These are phyloP conservation scores for Tetradesmus obliquus DNA, from an alignment of 139 green algal genomes.

Conservation along the genomic window DNA sequence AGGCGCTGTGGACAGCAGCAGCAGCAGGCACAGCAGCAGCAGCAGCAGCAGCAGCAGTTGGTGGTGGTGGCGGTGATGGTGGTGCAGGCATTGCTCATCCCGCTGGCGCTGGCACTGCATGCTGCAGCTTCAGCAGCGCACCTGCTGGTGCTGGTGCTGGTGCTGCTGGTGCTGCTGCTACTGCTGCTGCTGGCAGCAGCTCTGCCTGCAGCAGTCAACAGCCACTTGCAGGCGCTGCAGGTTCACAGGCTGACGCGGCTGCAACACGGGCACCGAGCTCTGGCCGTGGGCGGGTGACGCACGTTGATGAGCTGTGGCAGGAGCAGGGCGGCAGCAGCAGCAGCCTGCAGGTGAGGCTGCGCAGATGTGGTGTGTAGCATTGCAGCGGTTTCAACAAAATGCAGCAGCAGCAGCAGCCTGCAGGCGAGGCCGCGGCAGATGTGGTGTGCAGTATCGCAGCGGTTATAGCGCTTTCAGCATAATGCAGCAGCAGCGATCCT, in stretches of 20 bases:
- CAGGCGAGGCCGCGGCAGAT: not conserved
- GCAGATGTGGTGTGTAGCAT: too few relatives aligned
- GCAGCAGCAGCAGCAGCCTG: not conserved
- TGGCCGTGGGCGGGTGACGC: not conserved
- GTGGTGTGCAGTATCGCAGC: too few relatives aligned
- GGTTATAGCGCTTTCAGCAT: too few relatives aligned
- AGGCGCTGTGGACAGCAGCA: conserved; percentile 3
- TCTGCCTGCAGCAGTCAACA: not conserved
- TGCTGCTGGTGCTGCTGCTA: not conserved
- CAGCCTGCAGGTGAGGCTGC: not conserved
- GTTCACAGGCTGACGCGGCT: not conserved
- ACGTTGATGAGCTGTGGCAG: conserved; percentile 20
- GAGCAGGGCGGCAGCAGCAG: not conserved
- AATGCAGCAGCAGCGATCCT: not conserved
- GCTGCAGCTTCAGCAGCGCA: not conserved
- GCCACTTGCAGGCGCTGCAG: not conserved
- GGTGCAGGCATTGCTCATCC: not conserved
- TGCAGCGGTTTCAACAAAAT: not conserved
- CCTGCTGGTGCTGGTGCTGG: not conserved
- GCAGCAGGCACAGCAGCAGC: not conserved
- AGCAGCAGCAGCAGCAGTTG: not conserved
- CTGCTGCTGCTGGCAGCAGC: not conserved
- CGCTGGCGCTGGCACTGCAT: not conserved
- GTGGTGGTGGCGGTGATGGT: not conserved
- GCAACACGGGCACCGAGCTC: not conserved